Conservation (phyloP, 768 basidiomycete species). For the Tulasnella sp. region DNA sequence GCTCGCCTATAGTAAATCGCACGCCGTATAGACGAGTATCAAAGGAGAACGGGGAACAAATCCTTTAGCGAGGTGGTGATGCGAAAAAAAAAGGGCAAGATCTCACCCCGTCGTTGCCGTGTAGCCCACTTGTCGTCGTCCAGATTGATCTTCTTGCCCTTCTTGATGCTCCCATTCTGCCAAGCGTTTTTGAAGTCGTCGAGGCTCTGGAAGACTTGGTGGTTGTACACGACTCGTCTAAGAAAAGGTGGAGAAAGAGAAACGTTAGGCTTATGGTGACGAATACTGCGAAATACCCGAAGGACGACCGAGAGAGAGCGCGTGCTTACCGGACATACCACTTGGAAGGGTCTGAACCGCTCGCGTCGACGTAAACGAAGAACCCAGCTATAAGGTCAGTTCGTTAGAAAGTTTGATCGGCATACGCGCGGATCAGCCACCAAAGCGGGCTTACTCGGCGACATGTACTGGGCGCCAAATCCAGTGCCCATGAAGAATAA, state of each 20-base stretch:
- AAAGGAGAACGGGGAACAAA: neutral
- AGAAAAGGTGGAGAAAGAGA: neutral
- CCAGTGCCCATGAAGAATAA: no score
- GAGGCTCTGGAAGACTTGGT: constrained; percentile 16
- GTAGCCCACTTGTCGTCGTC: constrained; percentile 17
- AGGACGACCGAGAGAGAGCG: no score
- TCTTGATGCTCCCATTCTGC: constrained; percentile 11
- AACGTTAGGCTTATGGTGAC: no score
- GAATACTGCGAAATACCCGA: no score
- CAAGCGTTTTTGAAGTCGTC: constrained; percentile 22
- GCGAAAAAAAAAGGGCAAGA: neutral
- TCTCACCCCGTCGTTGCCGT: neutral
- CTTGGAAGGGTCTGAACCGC: neutral
- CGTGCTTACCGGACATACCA: constrained; percentile 13
- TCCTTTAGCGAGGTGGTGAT: no score
- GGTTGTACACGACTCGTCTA: constrained; percentile 27
- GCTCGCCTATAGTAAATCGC: neutral
- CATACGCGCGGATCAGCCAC: no score
- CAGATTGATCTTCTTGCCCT: constrained; percentile 8
- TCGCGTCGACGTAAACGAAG: constrained; percentile 15
- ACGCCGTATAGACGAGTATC: no score
- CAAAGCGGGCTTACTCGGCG: no score
- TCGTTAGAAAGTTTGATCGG: no score
- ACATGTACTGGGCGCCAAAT: no score
- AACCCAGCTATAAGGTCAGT: no score